A percentile compares a stretch with the other conserved stretches of the same genome.
Evolutionary conservation across 2,329 filamentous ascomycete species (phyloP).

Genomic region (Claviceps africana): DNA sequence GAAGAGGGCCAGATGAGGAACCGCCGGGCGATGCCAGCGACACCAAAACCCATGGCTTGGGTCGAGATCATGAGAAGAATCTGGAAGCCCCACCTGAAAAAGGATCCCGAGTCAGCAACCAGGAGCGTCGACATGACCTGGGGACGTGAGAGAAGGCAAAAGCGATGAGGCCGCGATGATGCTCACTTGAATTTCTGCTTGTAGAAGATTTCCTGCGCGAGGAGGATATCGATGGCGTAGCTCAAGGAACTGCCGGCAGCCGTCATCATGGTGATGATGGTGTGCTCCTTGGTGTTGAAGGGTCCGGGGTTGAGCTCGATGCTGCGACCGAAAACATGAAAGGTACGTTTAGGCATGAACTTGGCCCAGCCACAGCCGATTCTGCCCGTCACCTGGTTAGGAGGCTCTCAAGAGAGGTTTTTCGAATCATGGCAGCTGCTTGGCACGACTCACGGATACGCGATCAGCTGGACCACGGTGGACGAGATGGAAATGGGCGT

Average conservation of each 20-base stretch:
- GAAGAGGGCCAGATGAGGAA: constrained; percentile 48
- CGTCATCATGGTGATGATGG: constrained; percentile 34
- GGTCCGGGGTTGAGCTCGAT: constrained; percentile 25
- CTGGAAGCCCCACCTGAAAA: constrained; percentile 34
- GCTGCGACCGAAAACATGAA: constrained; percentile 18
- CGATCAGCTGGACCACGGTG: constrained; percentile 40
- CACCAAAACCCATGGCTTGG: constrained; percentile 48
- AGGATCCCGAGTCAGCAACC: constrained; percentile 11
- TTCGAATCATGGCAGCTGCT: background rate
- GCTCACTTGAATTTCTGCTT: constrained; percentile 31
- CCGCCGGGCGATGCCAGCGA: constrained; percentile 44
- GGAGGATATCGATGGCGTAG: constrained; percentile 27
- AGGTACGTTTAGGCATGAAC: constrained; percentile 17
- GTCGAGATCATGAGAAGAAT: constrained; percentile 46
- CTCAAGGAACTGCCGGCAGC: constrained; percentile 21
- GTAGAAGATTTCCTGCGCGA: constrained; percentile 33
- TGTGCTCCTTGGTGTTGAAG: constrained; percentile 34
- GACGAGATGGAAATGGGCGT: constrained; percentile 37
- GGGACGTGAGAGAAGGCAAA: too few species aligned
- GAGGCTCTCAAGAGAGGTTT: too few species aligned
- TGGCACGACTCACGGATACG: constrained; percentile 27
- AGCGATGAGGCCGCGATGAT: too few species aligned
- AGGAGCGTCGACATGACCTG: background rate
- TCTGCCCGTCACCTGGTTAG: constrained; percentile 3
- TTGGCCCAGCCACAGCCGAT: constrained; percentile 21